Evolutionary conservation across 129 eudicot genomes (phyloP), one percentile per base, ranked within the genome.

Genomic region (Erigeron canadensis): DNA sequence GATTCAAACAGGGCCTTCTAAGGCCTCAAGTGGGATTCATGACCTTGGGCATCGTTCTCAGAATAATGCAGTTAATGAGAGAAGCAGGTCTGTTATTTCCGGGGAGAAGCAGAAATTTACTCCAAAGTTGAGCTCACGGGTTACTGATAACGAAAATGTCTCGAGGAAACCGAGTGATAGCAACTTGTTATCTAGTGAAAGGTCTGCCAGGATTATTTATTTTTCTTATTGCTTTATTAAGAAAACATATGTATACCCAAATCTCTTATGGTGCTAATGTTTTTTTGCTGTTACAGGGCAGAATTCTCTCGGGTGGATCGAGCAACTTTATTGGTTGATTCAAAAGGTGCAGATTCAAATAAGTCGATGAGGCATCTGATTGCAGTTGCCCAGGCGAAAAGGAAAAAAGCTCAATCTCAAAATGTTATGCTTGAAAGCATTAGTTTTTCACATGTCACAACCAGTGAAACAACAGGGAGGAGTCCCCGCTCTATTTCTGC

Each of bases 361-460:
- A 78, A 53, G 67, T 89, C 98, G 63, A 82, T 93, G 92, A 87
- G 76, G 84, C 81, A 89, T 73, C 85, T 93, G 47, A 93, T 89
- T 71, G 96, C 95, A 23, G 96, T 87, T 75, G 98, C 98, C 69
- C 98, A 92, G 82, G 96, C 96, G 21, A 92, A 88, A 76, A 83
- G 88, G 71, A 82, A 72, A 71, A 83, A 81, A 81, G 88, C 96
- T 70, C 89, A 85, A 67, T 66, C 81, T 44, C 96, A 91, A 64
- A 86, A 68, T 73, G 17, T 77, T 65, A 58, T 17, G 51, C 84
- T 73, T 65, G 87, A 82, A 34, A 51, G 73, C 66, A 60, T 63
- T 28, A 56, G 67, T 69, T 71, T 65, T 50, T 13, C 79, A 55
- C 81, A 74, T 40, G 58, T 68, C 28, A 46, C 84, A 10, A 47